Evolutionary conservation across 148 eudicot species (phyloP).

Genomic region (Silene latifolia): DNA sequence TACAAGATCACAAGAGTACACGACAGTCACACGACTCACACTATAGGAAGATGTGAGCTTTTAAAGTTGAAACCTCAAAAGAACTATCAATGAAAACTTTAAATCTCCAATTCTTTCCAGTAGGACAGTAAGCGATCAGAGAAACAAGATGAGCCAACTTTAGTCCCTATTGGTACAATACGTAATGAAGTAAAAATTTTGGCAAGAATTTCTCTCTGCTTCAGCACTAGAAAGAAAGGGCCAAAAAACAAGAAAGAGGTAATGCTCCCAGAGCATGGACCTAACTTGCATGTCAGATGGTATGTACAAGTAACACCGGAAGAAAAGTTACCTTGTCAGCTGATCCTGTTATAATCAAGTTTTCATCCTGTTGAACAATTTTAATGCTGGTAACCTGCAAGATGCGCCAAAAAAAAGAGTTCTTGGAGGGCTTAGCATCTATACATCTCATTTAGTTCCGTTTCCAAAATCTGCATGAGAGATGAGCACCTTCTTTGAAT

Average conservation of each 20-base stretch:
- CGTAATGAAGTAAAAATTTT: not conserved
- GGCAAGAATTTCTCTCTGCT: too few relatives aligned
- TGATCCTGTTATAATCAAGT: constrained; percentile 70
- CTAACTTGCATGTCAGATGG: not conserved
- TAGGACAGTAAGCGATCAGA: too few relatives aligned
- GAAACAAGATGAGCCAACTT: too few relatives aligned
- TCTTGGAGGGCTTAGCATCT: not conserved
- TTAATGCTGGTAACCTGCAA: constrained; percentile 78
- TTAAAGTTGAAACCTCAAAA: not conserved
- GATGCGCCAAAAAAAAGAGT: not conserved
- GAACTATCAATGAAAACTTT: not conserved
- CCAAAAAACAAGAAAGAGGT: not conserved
- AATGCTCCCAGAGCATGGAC: not conserved
- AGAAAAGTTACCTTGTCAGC: constrained; percentile 67
- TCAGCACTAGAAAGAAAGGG: not conserved
- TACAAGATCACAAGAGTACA: too few relatives aligned
- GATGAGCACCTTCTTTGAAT: constrained; percentile 79
- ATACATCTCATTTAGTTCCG: not conserved
- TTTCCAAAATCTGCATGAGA: not conserved
- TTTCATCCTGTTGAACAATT: constrained; percentile 58
- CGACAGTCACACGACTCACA: too few relatives aligned
- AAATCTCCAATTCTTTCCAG: too few relatives aligned
- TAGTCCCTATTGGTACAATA: too few relatives aligned
- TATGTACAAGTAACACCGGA: not conserved
- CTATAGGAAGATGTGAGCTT: not conserved